Conservation (phyloP, 169 alveolate species). For the Neospora caninum region DNA sequence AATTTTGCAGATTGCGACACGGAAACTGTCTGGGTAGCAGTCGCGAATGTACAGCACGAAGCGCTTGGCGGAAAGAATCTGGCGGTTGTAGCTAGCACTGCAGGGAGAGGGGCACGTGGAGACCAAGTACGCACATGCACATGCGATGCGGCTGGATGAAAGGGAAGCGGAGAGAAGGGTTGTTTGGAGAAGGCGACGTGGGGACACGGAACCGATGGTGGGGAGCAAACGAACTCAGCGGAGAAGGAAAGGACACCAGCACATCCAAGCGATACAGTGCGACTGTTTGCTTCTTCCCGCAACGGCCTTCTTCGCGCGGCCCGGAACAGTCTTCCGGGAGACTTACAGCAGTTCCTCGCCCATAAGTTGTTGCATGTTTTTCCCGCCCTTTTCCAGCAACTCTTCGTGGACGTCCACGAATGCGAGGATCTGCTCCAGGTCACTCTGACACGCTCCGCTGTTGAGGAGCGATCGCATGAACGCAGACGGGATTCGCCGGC, state of each 20-base stretch:
- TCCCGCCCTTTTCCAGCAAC: constrained; percentile 80
- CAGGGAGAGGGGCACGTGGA: not conserved
- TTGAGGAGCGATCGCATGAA: constrained; percentile 65
- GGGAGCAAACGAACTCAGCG: too few relatives aligned
- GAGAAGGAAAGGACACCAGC: too few relatives aligned
- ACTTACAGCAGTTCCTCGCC: constrained; percentile 73
- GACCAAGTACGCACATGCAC: not conserved
- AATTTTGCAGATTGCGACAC: constrained; percentile 46
- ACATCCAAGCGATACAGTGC: too few relatives aligned
- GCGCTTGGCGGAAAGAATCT: constrained; percentile 47
- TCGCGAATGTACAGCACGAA: constrained; percentile 50
- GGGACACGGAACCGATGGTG: too few relatives aligned
- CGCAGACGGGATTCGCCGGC: constrained; percentile 34
- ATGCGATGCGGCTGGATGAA: too few relatives aligned
- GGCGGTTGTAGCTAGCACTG: constrained; percentile 52
- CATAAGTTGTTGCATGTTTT: constrained; percentile 75
- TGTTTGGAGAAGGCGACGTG: too few relatives aligned
- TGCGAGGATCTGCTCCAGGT: constrained; percentile 80
- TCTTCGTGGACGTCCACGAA: constrained; percentile 87
- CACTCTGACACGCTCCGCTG: constrained; percentile 71
- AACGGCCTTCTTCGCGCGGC: not conserved
- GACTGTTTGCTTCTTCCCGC: too few relatives aligned
- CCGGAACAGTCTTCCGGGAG: not conserved
- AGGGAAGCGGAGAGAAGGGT: too few relatives aligned
- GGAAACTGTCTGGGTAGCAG: constrained; percentile 60